phyloP scores from a whole-genome alignment of 306 rosid species.

The Elaeagnus macrophylla region DNA sequence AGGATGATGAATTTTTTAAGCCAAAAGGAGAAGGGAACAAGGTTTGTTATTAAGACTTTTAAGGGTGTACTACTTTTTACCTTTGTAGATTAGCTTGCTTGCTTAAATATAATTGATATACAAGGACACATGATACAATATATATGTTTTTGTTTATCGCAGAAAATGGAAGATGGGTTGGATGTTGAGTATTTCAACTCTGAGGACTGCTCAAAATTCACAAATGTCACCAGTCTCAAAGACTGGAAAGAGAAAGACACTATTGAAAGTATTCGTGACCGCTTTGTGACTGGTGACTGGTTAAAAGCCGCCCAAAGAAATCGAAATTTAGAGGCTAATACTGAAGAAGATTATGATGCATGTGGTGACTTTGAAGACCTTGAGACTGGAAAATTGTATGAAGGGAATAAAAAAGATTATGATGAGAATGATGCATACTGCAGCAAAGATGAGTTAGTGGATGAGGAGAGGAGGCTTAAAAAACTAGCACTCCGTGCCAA shows the following conservation, averaged over 20 bases:
- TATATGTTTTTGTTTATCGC: conserved; percentile 12
- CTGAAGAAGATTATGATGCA: conserved; percentile 41
- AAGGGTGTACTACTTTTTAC: too few species aligned
- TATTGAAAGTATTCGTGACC: conserved; percentile 50
- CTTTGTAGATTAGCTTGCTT: too few species aligned
- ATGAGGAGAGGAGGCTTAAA: conserved; percentile 54
- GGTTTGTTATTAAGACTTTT: conserved; percentile 34
- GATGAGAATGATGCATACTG: conserved; percentile 15
- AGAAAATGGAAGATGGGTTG: conserved; percentile 33
- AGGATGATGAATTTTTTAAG: conserved; percentile 63
- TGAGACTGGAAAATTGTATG: conserved; percentile 64
- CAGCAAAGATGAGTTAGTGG: conserved; percentile 39
- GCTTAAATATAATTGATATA: too few species aligned
- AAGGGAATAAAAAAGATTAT: conserved; percentile 23
- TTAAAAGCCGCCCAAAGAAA: conserved; percentile 72
- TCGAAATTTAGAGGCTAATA: conserved; percentile 22
- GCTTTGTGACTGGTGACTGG: conserved; percentile 86
- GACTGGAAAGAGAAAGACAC: conserved; percentile 41
- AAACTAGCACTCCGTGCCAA: conserved; percentile 81
- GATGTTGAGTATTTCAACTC: conserved; percentile 38
- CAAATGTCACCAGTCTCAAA: conserved; percentile 27
- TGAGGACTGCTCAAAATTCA: conserved; percentile 77
- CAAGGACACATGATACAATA: conserved; percentile 1
- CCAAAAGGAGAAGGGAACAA: conserved; percentile 63
- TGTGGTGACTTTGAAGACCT: conserved; percentile 93